Evolutionary conservation across 2,329 filamentous ascomycete species (phyloP).

Genomic region (Graphilbum ipis-grandicollis): DNA sequence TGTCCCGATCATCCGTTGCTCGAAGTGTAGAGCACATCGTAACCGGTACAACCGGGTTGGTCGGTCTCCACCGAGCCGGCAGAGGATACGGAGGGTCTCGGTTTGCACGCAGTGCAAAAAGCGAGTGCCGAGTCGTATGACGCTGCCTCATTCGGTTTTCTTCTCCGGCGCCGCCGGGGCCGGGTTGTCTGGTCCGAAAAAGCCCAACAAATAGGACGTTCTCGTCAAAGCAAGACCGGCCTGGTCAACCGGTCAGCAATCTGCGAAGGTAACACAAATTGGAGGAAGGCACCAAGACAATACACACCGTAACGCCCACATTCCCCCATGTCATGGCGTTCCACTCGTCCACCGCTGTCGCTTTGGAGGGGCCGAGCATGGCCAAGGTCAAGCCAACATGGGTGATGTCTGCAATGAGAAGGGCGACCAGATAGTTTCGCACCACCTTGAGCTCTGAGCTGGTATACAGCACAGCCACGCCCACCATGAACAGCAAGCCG

Average conservation of each 20-base stretch:
- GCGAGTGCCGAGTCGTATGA: too few relatives aligned
- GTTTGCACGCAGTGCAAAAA: too few relatives aligned
- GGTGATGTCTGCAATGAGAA: slow-evolving; percentile 49
- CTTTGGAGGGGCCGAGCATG: slow-evolving; percentile 36
- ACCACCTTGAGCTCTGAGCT: slow-evolving; percentile 50
- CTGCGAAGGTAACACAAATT: neutral
- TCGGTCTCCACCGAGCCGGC: too few relatives aligned
- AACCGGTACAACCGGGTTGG: too few relatives aligned
- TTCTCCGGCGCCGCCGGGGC: slow-evolving; percentile 3
- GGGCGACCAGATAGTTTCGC: slow-evolving; percentile 46
- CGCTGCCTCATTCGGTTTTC: slow-evolving; percentile 11
- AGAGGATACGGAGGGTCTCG: too few relatives aligned
- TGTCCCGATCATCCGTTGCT: too few relatives aligned
- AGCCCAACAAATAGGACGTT: slow-evolving; percentile 37
- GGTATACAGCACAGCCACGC: slow-evolving; percentile 43
- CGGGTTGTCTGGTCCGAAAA: slow-evolving; percentile 33
- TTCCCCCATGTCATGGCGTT: slow-evolving; percentile 61
- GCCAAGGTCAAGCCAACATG: slow-evolving; percentile 46
- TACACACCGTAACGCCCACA: slow-evolving; percentile 42
- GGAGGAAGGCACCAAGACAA: neutral
- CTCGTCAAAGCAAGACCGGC: slow-evolving; percentile 37
- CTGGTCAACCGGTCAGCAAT: slow-evolving; percentile 14
- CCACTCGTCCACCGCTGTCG: slow-evolving; percentile 39
- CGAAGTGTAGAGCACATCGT: too few relatives aligned
- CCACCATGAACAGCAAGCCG: slow-evolving; percentile 45